Evolutionary conservation across 768 basidiomycete species (phyloP), one percentile per base, ranked within the genome.

Genomic region (Boletellus ananas): DNA sequence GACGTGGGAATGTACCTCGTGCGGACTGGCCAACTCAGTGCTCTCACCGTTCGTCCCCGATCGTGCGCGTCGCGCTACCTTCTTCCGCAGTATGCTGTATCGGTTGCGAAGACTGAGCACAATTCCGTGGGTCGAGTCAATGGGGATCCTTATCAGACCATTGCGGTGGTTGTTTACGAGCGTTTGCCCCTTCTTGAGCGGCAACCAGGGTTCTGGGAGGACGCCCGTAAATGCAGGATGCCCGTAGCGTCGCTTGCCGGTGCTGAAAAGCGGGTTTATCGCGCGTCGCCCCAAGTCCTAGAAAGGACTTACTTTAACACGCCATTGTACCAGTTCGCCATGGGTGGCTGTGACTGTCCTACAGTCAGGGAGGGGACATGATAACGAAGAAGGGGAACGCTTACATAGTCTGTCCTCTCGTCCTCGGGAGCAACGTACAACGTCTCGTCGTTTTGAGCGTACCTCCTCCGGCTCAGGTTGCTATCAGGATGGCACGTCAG

Each of bases 341-440:
- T 94, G 0, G 95, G 95, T 0, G 95, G 94, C 67, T 98, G 95
- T 0, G 91, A 93, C 87, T 94, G 44, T 6, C 37, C 56, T 11
- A 29, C 33, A 2, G 36, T 67, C 40, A 62, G 50, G 17, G 16
- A 41, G 25, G 40, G 18, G n/a, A 35, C 2, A 38, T 5, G 4
- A 36, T 34, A 29, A 12, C 13, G 8, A 11, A 44, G 35, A 35
- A 41, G 35, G 20, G 21, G 33, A 11, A 2, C 68, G 78, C 52
- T 53, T 55, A 87, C 88, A 67, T 94, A 94, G 70, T 94, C 90
- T 16, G 93, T 94, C 31, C 88, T 76, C 58, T 90, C 88, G 64
- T 95, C 94, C 59, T 94, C 92, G 0, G 94, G 94, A 6, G 94
- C 95, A 45, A 96, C 90, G 61, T 98, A 98, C 27, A 97, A 66